Base-by-base conservation (phyloP, 1,139 yeast species). In the Blastobotrys serpentis region DNA sequence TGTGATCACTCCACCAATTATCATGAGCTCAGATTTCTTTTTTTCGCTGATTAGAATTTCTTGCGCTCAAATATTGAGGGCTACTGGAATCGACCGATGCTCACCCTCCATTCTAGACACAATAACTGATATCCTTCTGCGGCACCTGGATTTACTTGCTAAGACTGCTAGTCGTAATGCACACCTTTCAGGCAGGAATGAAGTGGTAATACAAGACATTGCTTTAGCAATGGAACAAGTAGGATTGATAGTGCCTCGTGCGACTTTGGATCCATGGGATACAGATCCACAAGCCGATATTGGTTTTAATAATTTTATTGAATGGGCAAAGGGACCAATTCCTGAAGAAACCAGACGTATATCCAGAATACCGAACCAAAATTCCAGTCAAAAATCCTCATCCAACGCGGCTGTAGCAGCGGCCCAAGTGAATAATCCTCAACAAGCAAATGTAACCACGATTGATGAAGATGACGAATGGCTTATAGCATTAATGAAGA, bases 31-130 rank as follows among this genome's bases (percentile, higher is more conserved):
- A 13, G 75, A 73, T 33, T 81, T 84, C 64, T 76, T 78, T 61
- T 82, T 77, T 59, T 72, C 84, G 18, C 65, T 84, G 40, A 71
- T 83, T 43, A 73, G 89, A 47, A 72, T 85, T 47, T 77, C 89
- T 0, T 74, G 84, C 50, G 77, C 84, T 22, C 95, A 76, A 68
- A 70, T 85, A 14, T 71, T 86, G 44, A 77, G 86, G 51, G 77
- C 87, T 0, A 74, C 79, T 16, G 95, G 95, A 1, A 82, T 86
- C 56, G 95, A 86, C 57, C 74, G 81, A 56, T 79, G 87, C 53
- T 71, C 79, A 42, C 84, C 87, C 1, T 69, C 77, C 5, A 75
- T 82, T 6, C 69, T 86, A 10, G 84, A 84, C 60, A 72, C 78
- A 2, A 56, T 84, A 25, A 79, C 89, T 0, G 92, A 84, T 56